phyloP scores from a whole-genome alignment of 805 yeast genomes.

The Candida oleophila region DNA sequence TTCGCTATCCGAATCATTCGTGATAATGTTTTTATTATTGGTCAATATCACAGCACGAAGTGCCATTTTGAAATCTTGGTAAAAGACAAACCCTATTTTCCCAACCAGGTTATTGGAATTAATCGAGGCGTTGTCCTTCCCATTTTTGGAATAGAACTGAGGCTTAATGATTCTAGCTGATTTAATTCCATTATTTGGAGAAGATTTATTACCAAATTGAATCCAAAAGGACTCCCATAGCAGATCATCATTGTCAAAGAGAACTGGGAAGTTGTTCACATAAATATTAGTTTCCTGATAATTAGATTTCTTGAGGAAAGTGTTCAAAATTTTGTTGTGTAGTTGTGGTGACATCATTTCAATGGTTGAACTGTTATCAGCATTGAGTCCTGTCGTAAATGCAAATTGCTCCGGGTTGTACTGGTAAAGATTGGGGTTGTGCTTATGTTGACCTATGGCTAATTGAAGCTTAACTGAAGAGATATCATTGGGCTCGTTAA shows the following conservation, averaged over 20 bases:
- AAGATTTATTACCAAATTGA: slow-evolving; percentile 30
- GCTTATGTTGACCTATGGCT: slow-evolving; percentile 37
- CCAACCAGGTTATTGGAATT: slow-evolving; percentile 13
- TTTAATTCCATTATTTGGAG: slow-evolving; percentile 18
- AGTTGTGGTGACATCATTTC: slow-evolving; percentile 2
- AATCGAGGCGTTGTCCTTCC: not conserved
- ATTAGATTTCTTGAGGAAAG: slow-evolving; percentile 24
- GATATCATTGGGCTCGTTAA: not conserved
- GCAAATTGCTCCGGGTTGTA: not conserved
- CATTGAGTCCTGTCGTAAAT: slow-evolving; percentile 7
- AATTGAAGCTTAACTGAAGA: slow-evolving; percentile 14
- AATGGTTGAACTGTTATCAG: slow-evolving; percentile 7
- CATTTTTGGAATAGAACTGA: slow-evolving; percentile 28
- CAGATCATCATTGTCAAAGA: slow-evolving; percentile 53
- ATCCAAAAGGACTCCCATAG: slow-evolving; percentile 39
- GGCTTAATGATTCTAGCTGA: slow-evolving; percentile 45
- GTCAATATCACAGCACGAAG: slow-evolving; percentile 57
- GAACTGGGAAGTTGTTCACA: slow-evolving; percentile 59
- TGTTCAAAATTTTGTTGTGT: slow-evolving; percentile 9
- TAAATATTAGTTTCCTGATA: slow-evolving; percentile 72
- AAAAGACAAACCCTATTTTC: slow-evolving; percentile 64
- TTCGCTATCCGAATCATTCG: slow-evolving; percentile 12
- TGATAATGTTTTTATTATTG: slow-evolving; percentile 40
- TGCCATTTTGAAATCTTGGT: slow-evolving; percentile 56
- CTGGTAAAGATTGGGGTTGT: slow-evolving; percentile 26